Base-by-base conservation (phyloP, 108 stramenopile genomes). In the Skeletonema menzelii region DNA sequence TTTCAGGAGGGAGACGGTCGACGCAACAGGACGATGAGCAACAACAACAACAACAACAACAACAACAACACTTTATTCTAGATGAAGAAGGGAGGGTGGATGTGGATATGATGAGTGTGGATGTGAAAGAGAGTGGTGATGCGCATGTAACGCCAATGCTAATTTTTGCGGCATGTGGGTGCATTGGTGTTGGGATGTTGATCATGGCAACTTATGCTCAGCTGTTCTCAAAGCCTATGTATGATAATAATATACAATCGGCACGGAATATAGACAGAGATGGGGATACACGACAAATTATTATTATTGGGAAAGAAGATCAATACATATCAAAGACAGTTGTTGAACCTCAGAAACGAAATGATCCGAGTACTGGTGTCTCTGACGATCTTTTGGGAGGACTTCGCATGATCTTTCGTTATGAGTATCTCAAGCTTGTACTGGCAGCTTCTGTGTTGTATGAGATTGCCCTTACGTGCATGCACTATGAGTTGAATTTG, bases 401-500 rank as follows among this genome's bases (percentile, higher is more conserved):
- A 20, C 70, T 97, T 32, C 62, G 85, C 57, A 79, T 96, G 15
- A 95, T 98, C 47, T 68, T 92, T 32, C 59, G 85, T 35, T 86
- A 98, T 83, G 87, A 88, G 61, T 98, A 97, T 76, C 90, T 98
- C 3, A 68, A 91, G 28, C 83, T 95, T 38, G 93, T 98, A 35
- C 82, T 98, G 40, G 95, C 90, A 10, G 91, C 96, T 40, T 97
- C 97, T 5, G 95, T 96, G 65, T 86, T 97, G 2, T 98, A 97
- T 79, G 97, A 97, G 85, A 84, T 98, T 44, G 76, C 91, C 27
- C 84, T 98, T 34, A 98, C 98, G 13, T 92, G 96, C 66, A 84
- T 98, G 59, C 95, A 98, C 77, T 98, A 97, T 75, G 95, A 93
- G 68, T 95, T 98, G 98, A 98, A 97, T 76, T 82, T 97, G 37